Base-by-base conservation (phyloP, 2,329 filamentous ascomycete species). In the Monilinia aucupariae region DNA sequence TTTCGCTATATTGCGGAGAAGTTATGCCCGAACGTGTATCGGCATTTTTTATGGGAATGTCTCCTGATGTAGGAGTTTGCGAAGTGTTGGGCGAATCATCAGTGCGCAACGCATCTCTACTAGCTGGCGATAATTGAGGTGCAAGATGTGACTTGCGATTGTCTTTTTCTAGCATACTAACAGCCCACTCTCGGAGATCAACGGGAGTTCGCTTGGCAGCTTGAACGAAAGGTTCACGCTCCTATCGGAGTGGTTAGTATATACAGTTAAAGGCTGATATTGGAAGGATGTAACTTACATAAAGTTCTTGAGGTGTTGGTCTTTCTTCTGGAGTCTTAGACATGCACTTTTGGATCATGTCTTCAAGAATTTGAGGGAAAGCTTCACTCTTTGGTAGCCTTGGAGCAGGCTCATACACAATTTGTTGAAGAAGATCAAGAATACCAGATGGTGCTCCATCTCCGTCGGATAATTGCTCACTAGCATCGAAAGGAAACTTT, bases 161-260 rank as follows among this genome's bases (percentile, higher is more conserved):
- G 76, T 97, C 90, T 70, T 88, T 86, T 74, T 97, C 92, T 85
- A 97, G 93, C 81, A 97, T 85, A 71, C 90, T 87, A 55, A 96
- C 86, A 27, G 94, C 93, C 94, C 94, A 99, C 67, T 92, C 90
- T 75, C 90, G 86, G 41, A 99, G 82, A 74, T 99, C 89, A 58
- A 99, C 94, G 0, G 94, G 94, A 0, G 94, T 99, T 69, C 93
- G 86, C 80, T 97, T 97, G 55, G 94, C 94, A 60, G 94, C 94
- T 77, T 96, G 92, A 25, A 99, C 85, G 76, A 99, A 99, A 4
- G 92, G 86, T 74, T 99, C 94, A 66, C 89, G 88, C 68, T 97
- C 92, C 91, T 96, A 64, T 13, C 17, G 27, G 32, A 54, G 61
- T 45, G 22, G 27, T 69, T 59, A 69, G 64, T 47, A 63, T 9